Conservation (phyloP, 2,329 filamentous ascomycete genomes). For the Lecanicillium sp. region DNA sequence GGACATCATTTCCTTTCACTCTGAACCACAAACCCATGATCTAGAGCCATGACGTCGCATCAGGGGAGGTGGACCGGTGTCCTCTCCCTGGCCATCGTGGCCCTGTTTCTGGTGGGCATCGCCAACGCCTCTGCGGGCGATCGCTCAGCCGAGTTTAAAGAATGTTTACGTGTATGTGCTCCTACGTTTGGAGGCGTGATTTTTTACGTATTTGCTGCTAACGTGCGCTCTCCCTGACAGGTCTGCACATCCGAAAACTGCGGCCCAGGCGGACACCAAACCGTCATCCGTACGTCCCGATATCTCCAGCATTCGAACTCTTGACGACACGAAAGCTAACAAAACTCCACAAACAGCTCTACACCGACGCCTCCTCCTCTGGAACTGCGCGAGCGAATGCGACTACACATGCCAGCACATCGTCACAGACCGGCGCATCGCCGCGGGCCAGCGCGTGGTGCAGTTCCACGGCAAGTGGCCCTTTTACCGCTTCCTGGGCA, state of each 20-base stretch:
- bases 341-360: slow-evolving; percentile 51
- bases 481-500: slow-evolving; percentile 80
- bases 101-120: slow-evolving; percentile 25
- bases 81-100: neutral
- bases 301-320: slow-evolving; percentile 8
- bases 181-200: neutral
- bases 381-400: slow-evolving; percentile 90
- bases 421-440: slow-evolving; percentile 65
- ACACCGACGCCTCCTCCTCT: slow-evolving; percentile 78
- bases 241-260: slow-evolving; percentile 79
- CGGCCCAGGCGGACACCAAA: slow-evolving; percentile 47
- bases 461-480: slow-evolving; percentile 99
- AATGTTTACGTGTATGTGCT: slow-evolving; percentile 67
- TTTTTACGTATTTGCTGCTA: too few species aligned
- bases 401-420: slow-evolving; percentile 97
- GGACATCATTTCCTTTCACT: too few species aligned
- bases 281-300: slow-evolving; percentile 59
- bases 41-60: too few species aligned
- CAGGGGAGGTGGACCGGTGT: too few species aligned
- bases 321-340: slow-evolving; percentile 1
- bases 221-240: slow-evolving; percentile 42
- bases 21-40: too few species aligned
- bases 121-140: slow-evolving; percentile 73
- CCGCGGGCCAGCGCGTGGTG: slow-evolving; percentile 59
- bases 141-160: slow-evolving; percentile 73